A percentile compares a stretch with the other conserved stretches of the same genome.
phyloP scores from a whole-genome alignment of 352 stramenopile species.

The Globisporangium paddicum region DNA sequence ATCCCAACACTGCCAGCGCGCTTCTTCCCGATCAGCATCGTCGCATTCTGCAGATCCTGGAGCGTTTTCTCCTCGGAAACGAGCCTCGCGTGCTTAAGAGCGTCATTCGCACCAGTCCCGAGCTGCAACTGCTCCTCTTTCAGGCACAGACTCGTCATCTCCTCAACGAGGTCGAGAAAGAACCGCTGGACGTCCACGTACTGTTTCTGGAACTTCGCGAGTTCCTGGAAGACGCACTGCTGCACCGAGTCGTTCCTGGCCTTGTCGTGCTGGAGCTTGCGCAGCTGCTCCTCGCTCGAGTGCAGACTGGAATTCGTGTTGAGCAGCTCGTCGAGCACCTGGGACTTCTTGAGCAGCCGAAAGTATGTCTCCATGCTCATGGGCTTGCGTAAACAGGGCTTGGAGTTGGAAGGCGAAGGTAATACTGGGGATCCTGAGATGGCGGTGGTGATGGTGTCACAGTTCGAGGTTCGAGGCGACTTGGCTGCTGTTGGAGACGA shows the following conservation, averaged over 20 bases:
- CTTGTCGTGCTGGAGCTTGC: constrained; percentile 40
- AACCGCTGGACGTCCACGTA: constrained; percentile 45
- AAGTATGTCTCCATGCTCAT: constrained; percentile 64
- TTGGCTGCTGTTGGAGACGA: background rate
- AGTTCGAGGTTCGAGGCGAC: background rate
- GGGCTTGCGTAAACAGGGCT: background rate
- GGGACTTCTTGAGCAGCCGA: constrained; percentile 58
- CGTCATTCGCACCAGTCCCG: constrained; percentile 11
- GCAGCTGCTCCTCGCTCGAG: constrained; percentile 38
- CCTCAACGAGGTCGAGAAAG: constrained; percentile 46
- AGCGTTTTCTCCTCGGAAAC: constrained; percentile 44
- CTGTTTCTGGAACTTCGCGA: constrained; percentile 47
- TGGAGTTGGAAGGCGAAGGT: background rate
- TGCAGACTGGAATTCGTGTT: constrained; percentile 33
- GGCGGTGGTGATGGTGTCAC: background rate
- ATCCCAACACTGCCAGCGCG: background rate
- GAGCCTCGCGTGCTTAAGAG: constrained; percentile 6
- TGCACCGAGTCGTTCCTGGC: constrained; percentile 45
- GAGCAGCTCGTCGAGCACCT: constrained; percentile 55
- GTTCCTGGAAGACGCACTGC: constrained; percentile 40
- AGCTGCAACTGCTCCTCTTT: constrained; percentile 32
- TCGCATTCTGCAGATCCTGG: constrained; percentile 36
- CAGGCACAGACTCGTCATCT: constrained; percentile 36
- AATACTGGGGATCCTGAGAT: no score
- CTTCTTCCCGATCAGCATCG: constrained; percentile 7